Evolutionary conservation across 169 alveolate species (phyloP), one percentile per base, ranked within the genome.

Genomic region (Plasmodium yoelii): DNA sequence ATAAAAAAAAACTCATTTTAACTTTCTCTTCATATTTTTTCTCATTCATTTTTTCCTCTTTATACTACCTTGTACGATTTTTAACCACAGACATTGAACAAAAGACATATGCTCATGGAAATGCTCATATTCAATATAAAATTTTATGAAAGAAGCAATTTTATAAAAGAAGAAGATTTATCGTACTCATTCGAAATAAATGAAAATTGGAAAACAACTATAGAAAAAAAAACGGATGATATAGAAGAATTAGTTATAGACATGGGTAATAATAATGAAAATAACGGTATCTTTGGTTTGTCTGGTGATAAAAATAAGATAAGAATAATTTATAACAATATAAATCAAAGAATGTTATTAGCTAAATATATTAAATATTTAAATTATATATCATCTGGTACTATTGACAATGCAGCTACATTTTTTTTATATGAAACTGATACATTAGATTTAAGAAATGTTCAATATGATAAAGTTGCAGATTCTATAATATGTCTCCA

Each of bases 381-480:
- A 46, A 53, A 65, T 4, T 53, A 77, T n/a, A 53, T 28, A 34
- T 65, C 53, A 34, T 28, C 18, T 28, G 59, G 69, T 15, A 39
- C 44, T 18, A 39, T 65, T 60, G 77, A 80, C 10, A 80, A 80
- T 80, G 72, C 90, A 12, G 80, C 56, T 3, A 24, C 34, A 49
- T 80, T 26, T 80, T 80, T 80, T 69, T 59, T 80, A 13, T 51
- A n/a, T 22, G 82, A 80, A 65, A 13, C 53, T 22, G 64, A 55
- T 15, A 34, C 26, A 80, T 55, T 80, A 59, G 53, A 80, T 80
- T 80, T 80, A 80, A 53, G 55, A 65, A 80, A 80, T 80, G 82
- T 51, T 39, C 28, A 26, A 10, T 80, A 80, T 65, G 74, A 80
- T 47, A 67, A 28, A 65, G 19, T 12, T n/a, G 90, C 82, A 65